Evolutionary conservation across 441 rosid species (phyloP).

Genomic region (Adansonia gregorii): DNA sequence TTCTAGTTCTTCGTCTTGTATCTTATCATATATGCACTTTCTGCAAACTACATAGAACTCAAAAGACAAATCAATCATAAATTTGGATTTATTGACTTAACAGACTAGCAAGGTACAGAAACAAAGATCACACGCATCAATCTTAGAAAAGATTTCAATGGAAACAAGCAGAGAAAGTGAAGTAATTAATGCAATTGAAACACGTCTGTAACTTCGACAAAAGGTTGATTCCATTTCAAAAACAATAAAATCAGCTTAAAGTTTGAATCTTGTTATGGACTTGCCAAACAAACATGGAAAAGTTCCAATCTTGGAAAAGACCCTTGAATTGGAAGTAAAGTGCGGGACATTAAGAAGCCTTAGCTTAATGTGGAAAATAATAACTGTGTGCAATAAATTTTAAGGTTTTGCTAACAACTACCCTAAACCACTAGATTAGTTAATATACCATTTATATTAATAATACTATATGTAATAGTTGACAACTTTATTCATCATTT

Average conservation of each 20-base stretch:
- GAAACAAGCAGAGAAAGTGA: constrained; percentile 3
- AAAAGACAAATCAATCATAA: constrained; percentile 17
- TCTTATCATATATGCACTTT: constrained; percentile 77
- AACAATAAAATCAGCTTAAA: constrained; percentile 9
- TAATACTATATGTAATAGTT: background rate
- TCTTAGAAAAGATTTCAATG: background rate
- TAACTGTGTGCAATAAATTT: background rate
- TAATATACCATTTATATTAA: background rate
- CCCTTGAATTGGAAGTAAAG: constrained; percentile 20
- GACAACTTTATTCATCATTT: background rate
- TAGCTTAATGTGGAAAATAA: background rate
- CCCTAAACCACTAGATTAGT: background rate
- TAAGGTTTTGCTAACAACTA: background rate
- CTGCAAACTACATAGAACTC: constrained; percentile 71
- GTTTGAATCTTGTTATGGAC: constrained; percentile 5
- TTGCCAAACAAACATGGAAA: constrained; percentile 11
- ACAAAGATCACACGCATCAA: background rate
- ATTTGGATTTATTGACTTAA: background rate
- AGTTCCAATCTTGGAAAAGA: constrained; percentile 12
- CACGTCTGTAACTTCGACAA: background rate
- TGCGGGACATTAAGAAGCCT: background rate
- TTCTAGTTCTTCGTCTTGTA: constrained; percentile 75
- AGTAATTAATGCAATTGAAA: constrained; percentile 8
- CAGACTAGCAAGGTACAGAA: background rate
- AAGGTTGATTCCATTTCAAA: constrained; percentile 16